Evolutionary conservation across 371 early-diverging fungal genomes (phyloP).

Genomic region (Mucor lusitanicus): DNA sequence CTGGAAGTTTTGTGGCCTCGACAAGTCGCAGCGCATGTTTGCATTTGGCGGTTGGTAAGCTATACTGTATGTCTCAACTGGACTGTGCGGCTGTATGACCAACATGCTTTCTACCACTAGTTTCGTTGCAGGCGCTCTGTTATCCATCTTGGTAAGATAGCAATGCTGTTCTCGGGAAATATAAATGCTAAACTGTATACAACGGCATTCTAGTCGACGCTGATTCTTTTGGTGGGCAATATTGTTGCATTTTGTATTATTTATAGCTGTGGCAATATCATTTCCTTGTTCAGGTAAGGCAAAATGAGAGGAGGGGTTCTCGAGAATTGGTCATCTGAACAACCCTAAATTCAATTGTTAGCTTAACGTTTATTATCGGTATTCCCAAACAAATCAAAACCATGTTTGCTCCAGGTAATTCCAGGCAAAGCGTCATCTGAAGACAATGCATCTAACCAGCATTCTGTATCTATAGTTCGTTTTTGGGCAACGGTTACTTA

Average conservation of each 20-base stretch:
- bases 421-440: neutral
- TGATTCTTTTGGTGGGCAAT: slow-evolving; percentile 59
- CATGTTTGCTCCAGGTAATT: slow-evolving; percentile 74
- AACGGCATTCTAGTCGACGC: slow-evolving; percentile 56
- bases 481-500: slow-evolving; percentile 33
- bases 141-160: slow-evolving; percentile 70
- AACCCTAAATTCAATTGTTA: slow-evolving; percentile 25
- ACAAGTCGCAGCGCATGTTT: slow-evolving; percentile 82
- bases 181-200: neutral
- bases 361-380: slow-evolving; percentile 89
- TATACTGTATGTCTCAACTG: too few relatives aligned
- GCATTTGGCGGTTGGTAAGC: slow-evolving; percentile 82
- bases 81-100: neutral
- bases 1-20: slow-evolving; percentile 61
- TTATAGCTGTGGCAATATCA: slow-evolving; percentile 88
- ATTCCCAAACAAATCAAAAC: slow-evolving; percentile 84
- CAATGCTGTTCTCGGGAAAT: neutral
- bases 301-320: slow-evolving; percentile 10
- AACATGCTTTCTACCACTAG: slow-evolving; percentile 11
- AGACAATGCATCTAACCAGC: neutral
- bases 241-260: slow-evolving; percentile 82
- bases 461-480: slow-evolving; percentile 6
- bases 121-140: slow-evolving; percentile 75
- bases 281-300: slow-evolving; percentile 76
- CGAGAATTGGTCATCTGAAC: neutral